Evolutionary conservation across 1,284 basidiomycete species (phyloP).

Genomic region (Microbotryum saponariae): DNA sequence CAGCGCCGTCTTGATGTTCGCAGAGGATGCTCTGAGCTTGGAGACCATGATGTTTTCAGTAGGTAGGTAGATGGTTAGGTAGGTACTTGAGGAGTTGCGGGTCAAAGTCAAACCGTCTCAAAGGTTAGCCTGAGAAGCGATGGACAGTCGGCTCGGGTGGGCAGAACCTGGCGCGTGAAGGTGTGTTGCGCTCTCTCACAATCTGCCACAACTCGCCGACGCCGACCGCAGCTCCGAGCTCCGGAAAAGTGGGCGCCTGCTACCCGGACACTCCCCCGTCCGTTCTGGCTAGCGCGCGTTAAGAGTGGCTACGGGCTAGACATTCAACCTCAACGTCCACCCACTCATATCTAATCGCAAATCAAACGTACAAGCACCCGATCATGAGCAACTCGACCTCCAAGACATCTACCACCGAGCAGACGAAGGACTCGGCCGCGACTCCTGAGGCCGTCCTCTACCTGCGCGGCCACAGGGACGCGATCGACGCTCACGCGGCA

Average conservation of each 20-base stretch:
- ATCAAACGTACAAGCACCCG: neutral
- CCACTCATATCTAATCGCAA: neutral
- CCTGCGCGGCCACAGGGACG: constrained; percentile 5
- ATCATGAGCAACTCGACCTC: neutral
- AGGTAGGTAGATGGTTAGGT: too few relatives aligned
- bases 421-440: neutral
- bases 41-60: too few relatives aligned
- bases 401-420: neutral
- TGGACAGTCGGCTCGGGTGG: too few relatives aligned
- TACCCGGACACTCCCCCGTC: too few relatives aligned
- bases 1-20: neutral
- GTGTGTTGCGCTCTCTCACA: too few relatives aligned
- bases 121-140: too few relatives aligned
- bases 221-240: too few relatives aligned
- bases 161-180: too few relatives aligned
- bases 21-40: neutral
- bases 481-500: constrained; percentile 1
- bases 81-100: neutral
- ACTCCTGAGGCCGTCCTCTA: constrained; percentile 1
- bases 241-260: too few relatives aligned
- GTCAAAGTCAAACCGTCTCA: neutral
- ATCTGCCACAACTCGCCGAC: too few relatives aligned
- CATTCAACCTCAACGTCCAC: neutral
- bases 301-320: too few relatives aligned
- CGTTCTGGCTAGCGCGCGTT: too few relatives aligned